Base-by-base conservation (phyloP, 2,329 filamentous ascomycete genomes). In the Hypomyces rosellus region DNA sequence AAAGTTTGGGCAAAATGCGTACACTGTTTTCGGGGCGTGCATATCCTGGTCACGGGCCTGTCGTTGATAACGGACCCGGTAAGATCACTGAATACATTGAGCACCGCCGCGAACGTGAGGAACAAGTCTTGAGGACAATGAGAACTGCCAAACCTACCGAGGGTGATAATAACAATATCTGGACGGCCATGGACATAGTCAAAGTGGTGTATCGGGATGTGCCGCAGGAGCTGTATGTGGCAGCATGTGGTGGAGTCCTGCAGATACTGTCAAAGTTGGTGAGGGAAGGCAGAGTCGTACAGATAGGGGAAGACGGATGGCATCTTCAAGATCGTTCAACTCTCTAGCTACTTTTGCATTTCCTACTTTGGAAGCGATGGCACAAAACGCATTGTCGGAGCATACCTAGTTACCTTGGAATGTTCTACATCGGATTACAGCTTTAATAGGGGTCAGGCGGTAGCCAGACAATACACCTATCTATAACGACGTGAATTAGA, bases 1-100 rank as follows among this genome's bases (percentile, higher is more conserved):
- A 66, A 16, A 89, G 82, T 52, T 72, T 96, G 12, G 74, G 81
- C 37, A 75, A 75, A 55, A 93, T 95, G 89, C 73, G 75, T 42
- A 66, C 69, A 18, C 71, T 82, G 6, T 88, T 88, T 58, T 68
- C 67, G 1, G 86, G 87, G 1, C 74, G 81, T 44, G 89, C 84
- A 2, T 97, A 96, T 65, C 92, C 93, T 0, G 92, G 88, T 4
- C 93, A 99, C 62, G 93, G 93, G 0, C 78, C 84, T 0, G 81
- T 93, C 3, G 76, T 97, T 20, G 78, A 84, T 36, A 78, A 93
- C 54, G 88, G 88, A 0, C 79, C 75, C 20, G 73, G 71, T 20
- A 92, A 82, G 63, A 86, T 97, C 48, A 60, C 71, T 16, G 89
- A 96, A 66, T 97, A 99, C 64, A 88, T 97, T 57, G 67, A 74